These are phyloP conservation scores for Russula compacta DNA, from an alignment of 768 basidiomycete species.

Conservation along the genomic window DNA sequence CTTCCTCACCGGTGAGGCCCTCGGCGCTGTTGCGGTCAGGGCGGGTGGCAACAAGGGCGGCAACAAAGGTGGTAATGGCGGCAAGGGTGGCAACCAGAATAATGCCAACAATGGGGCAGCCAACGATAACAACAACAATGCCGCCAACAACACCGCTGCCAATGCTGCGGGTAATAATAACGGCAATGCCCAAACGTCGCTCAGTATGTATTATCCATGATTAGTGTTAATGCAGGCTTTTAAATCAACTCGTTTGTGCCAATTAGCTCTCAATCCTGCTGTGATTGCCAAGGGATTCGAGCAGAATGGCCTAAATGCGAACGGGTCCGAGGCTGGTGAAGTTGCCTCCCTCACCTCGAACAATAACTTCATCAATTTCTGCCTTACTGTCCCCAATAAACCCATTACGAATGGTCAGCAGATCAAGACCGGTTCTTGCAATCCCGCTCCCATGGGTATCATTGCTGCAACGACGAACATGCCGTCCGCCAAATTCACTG, in stretches of 20 bases:
- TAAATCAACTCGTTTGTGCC: neutral
- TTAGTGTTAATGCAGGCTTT: neutral
- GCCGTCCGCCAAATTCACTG: slow-evolving; percentile 46
- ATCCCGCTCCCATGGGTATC: slow-evolving; percentile 52
- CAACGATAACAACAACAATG: neutral
- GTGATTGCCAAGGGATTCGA: slow-evolving; percentile 51
- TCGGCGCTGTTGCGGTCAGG: neutral
- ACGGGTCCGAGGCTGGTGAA: slow-evolving; percentile 33
- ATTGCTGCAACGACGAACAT: slow-evolving; percentile 42
- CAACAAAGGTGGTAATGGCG: slow-evolving; percentile 1
- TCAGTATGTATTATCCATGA: slow-evolving; percentile 24
- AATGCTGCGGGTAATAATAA: neutral
- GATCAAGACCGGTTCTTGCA: slow-evolving; percentile 44
- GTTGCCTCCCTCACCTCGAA: slow-evolving; percentile 49
- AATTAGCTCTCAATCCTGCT: slow-evolving; percentile 33
- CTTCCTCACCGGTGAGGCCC: slow-evolving; percentile 5
- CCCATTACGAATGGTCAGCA: slow-evolving; percentile 58
- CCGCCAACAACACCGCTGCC: neutral
- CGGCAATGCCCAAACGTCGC: slow-evolving; percentile 38
- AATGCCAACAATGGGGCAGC: neutral
- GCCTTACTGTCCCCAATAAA: slow-evolving; percentile 36
- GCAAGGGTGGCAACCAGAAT: neutral
- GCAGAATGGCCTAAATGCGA: slow-evolving; percentile 36
- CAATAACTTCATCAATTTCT: slow-evolving; percentile 72
- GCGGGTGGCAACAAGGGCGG: neutral